A percentile compares a stretch with the other conserved stretches of the same genome.
Evolutionary conservation across 495 filamentous ascomycete genomes (phyloP).

Genomic region (Hypoxylon lienhwacheense): DNA sequence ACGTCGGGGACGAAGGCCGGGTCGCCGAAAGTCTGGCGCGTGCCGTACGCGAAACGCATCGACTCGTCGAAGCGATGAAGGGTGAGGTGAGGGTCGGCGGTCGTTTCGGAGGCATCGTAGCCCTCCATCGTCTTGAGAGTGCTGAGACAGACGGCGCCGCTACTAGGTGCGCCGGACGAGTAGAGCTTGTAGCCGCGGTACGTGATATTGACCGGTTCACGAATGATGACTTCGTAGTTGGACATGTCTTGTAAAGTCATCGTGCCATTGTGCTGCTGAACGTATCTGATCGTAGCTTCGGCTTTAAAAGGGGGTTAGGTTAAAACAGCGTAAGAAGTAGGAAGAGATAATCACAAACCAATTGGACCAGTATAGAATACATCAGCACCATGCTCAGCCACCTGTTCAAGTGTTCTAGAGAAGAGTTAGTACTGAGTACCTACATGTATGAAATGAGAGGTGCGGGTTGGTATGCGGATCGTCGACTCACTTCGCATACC

Average conservation of each 20-base stretch:
- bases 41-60: conserved; percentile 84
- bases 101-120: conserved; percentile 52
- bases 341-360: conserved; percentile 29
- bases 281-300: conserved; percentile 67
- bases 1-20: conserved; percentile 67
- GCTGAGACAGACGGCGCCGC: conserved; percentile 70
- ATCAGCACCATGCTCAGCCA: conserved; percentile 68
- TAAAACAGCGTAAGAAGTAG: neutral
- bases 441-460: neutral
- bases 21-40: conserved; percentile 71
- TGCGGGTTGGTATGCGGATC: neutral
- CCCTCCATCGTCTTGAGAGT: conserved; percentile 78
- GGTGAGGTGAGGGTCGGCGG: conserved; percentile 47
- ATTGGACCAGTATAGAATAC: conserved; percentile 74
- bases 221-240: conserved; percentile 65
- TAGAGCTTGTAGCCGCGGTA: conserved; percentile 73
- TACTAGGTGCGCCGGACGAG: conserved; percentile 69
- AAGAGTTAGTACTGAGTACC: conserved; percentile 9
- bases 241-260: conserved; percentile 80
- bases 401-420: conserved; percentile 65
- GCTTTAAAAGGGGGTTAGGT: conserved; percentile 50
- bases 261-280: conserved; percentile 69
- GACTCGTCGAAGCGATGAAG: conserved; percentile 84
- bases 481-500: conserved; percentile 64
- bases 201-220: conserved; percentile 63